Percentiles rank a stretch among this genome's conserved stretches.
phyloP scores from a whole-genome alignment of 2,329 filamentous ascomycete genomes.

The Zalaria obscura region DNA sequence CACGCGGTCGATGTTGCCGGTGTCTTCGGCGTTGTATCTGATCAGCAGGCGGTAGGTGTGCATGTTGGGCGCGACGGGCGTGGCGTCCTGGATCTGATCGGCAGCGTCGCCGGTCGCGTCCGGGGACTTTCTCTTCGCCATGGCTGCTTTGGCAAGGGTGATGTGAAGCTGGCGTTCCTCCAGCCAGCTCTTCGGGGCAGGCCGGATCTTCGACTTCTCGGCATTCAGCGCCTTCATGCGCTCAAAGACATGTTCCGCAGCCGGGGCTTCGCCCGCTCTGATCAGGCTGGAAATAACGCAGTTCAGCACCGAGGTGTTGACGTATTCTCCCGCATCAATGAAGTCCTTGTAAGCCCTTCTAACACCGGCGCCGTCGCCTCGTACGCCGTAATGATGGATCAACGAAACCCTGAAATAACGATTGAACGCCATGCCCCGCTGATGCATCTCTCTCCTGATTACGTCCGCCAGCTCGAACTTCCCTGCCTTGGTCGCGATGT shows the following conservation, averaged over 20 bases:
- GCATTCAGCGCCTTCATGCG: slow-evolving; percentile 60
- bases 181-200: slow-evolving; percentile 25
- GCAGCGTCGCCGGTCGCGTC: slow-evolving; percentile 20
- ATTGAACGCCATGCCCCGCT: slow-evolving; percentile 52
- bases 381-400: slow-evolving; percentile 72
- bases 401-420: slow-evolving; percentile 70
- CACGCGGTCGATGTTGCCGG: slow-evolving; percentile 60
- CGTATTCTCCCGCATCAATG: slow-evolving; percentile 71
- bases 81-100: slow-evolving; percentile 47
- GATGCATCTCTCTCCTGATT: slow-evolving; percentile 67
- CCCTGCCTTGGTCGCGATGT: slow-evolving; percentile 71
- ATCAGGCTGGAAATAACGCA: slow-evolving; percentile 71
- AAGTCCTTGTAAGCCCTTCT: slow-evolving; percentile 68
- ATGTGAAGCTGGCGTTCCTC: slow-evolving; percentile 28
- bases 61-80: slow-evolving; percentile 58
- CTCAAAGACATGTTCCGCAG: slow-evolving; percentile 68
- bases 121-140: slow-evolving; percentile 30
- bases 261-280: slow-evolving; percentile 56
- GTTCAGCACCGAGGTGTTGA: slow-evolving; percentile 79
- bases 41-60: slow-evolving; percentile 71
- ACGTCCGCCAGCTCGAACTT: slow-evolving; percentile 76
- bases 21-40: slow-evolving; percentile 52
- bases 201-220: slow-evolving; percentile 15
- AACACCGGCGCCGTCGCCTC: slow-evolving; percentile 58
- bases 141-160: slow-evolving; percentile 30